Evolutionary conservation across 169 alveolate genomes (phyloP).

Genomic region (Eimeria sp.): DNA sequence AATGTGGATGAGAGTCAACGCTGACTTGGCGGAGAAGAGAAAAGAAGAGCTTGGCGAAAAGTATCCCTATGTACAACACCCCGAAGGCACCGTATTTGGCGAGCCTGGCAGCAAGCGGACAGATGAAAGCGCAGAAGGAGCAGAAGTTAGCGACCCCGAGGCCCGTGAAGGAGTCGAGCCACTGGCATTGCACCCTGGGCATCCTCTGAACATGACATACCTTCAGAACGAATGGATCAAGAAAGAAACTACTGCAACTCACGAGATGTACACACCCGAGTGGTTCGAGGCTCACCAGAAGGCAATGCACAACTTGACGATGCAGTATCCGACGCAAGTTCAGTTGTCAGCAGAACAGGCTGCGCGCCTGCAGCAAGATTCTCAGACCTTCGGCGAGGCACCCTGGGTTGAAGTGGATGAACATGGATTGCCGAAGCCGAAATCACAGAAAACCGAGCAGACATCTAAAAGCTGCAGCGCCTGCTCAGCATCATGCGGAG

Average conservation of each 20-base stretch:
- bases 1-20: constrained; percentile 94
- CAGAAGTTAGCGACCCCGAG: constrained; percentile 75
- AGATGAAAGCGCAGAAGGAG: constrained; percentile 78
- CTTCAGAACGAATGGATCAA: constrained; percentile 89
- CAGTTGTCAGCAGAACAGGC: constrained; percentile 89
- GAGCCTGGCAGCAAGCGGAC: constrained; percentile 82
- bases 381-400: constrained; percentile 83
- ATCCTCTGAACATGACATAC: constrained; percentile 90
- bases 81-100: constrained; percentile 84
- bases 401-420: constrained; percentile 83
- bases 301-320: constrained; percentile 87
- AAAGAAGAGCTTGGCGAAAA: constrained; percentile 84
- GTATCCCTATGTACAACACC: constrained; percentile 84
- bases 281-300: constrained; percentile 89
- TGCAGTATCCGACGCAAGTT: constrained; percentile 88
- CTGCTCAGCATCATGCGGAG: constrained; percentile 77
- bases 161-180: constrained; percentile 86
- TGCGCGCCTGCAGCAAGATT: constrained; percentile 82
- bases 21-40: constrained; percentile 88
- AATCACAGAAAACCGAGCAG: constrained; percentile 16
- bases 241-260: constrained; percentile 87
- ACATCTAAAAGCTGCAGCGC: constrained; percentile 46
- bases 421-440: constrained; percentile 33
- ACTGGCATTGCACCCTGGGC: constrained; percentile 88
- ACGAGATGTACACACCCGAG: constrained; percentile 90